Conservation (phyloP, 1,284 basidiomycete genomes). For the Coniferiporia weirii region DNA sequence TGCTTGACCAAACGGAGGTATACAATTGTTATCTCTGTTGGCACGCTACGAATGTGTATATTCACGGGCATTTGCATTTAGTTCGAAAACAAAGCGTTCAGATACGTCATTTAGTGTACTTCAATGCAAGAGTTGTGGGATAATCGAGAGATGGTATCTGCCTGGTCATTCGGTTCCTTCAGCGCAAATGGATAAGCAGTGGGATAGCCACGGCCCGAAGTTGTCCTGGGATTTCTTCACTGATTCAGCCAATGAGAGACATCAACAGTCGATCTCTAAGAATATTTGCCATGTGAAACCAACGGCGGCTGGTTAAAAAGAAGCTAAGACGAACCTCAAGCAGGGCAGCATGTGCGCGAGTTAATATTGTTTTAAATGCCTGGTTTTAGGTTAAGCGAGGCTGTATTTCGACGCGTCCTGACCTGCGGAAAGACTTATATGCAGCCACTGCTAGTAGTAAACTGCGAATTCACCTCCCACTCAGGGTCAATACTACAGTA, state of each 20-base stretch:
- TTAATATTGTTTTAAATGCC: conserved; percentile 64
- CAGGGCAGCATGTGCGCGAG: conserved; percentile 50
- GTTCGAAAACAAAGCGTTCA: conserved; percentile 15
- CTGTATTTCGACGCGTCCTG: conserved; percentile 64
- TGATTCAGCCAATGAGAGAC: conserved; percentile 56
- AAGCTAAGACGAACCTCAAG: conserved; percentile 42
- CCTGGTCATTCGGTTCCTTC: too few relatives aligned
- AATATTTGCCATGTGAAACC: not conserved
- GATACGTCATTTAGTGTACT: conserved; percentile 12
- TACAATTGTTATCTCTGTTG: not conserved
- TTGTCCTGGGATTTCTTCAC: too few relatives aligned
- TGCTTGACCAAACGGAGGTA: conserved; percentile 16
- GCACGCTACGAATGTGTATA: not conserved
- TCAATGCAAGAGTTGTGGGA: too few relatives aligned
- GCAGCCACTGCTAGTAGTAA: conserved; percentile 39
- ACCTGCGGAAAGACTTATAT: conserved; percentile 32
- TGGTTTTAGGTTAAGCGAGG: conserved; percentile 60
- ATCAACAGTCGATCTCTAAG: conserved; percentile 52
- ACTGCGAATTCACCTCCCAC: conserved; percentile 69
- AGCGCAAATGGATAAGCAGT: not conserved
- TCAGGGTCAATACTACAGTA: conserved; percentile 40
- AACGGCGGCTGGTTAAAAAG: not conserved
- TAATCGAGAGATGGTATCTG: too few relatives aligned
- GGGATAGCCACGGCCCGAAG: too few relatives aligned
- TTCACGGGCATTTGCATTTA: not conserved